These are phyloP conservation scores for Miscanthus sacchariflorus DNA, from an alignment of 202 grass and related monocot genomes.

Conservation along the genomic window DNA sequence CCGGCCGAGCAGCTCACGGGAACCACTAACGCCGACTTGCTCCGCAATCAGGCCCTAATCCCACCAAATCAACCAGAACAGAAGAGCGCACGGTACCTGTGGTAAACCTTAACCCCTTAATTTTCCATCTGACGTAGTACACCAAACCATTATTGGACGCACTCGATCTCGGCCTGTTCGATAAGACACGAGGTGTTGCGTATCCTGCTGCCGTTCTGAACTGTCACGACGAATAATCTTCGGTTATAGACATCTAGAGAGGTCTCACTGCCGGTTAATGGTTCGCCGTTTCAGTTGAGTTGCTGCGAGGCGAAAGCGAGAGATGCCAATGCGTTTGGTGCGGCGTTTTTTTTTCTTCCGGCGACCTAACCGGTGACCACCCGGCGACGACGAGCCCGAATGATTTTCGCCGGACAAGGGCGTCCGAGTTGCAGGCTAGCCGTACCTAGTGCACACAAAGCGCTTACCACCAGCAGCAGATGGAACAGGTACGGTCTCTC, in stretches of 20 bases:
- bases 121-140: not conserved
- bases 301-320: not conserved
- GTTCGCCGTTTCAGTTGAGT: not conserved
- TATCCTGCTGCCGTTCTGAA: not conserved
- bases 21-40: slow-evolving; percentile 33
- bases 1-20: slow-evolving; percentile 21
- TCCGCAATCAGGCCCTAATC: slow-evolving; percentile 29
- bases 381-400: slow-evolving; percentile 5
- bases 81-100: not conserved
- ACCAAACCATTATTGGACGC: slow-evolving; percentile 5
- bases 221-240: not conserved
- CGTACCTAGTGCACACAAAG: not conserved
- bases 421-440: not conserved
- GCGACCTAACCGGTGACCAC: slow-evolving; percentile 37
- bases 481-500: not conserved
- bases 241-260: not conserved
- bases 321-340: not conserved
- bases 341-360: slow-evolving; percentile 19
- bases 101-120: not conserved
- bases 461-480: not conserved
- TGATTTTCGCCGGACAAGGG: slow-evolving; percentile 24
- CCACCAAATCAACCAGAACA: slow-evolving; percentile 18
- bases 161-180: not conserved
- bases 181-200: not conserved
- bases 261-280: not conserved